phyloP scores from a whole-genome alignment of 1,284 basidiomycete genomes.

The Cerrena zonata region DNA sequence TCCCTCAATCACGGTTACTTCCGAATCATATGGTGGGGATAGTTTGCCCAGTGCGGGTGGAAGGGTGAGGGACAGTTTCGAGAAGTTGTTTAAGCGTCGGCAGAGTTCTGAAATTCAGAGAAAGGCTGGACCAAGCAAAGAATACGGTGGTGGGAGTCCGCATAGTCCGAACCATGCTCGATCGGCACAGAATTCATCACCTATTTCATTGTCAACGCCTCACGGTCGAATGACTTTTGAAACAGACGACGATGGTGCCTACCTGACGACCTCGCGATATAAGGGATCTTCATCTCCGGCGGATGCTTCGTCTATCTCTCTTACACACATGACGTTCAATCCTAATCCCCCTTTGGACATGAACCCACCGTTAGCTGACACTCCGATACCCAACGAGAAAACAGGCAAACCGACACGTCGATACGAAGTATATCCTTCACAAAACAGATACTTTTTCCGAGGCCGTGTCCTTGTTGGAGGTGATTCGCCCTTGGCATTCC shows the following conservation, averaged over 20 bases:
- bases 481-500: conserved; percentile 75
- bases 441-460: conserved; percentile 68
- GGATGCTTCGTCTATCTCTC: conserved; percentile 20
- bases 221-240: conserved; percentile 22
- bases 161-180: conserved; percentile 18
- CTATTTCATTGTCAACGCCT: conserved; percentile 13
- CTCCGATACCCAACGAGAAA: conserved; percentile 39
- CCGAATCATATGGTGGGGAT: conserved; percentile 26
- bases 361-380: conserved; percentile 33
- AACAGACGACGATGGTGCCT: conserved; percentile 12
- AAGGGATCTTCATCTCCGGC: conserved; percentile 21
- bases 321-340: conserved; percentile 36
- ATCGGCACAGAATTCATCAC: conserved; percentile 18
- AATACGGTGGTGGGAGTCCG: conserved; percentile 3
- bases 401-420: conserved; percentile 44
- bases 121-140: conserved; percentile 17
- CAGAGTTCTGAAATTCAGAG: conserved; percentile 44
- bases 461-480: conserved; percentile 79
- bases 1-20: conserved; percentile 24
- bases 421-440: conserved; percentile 60
- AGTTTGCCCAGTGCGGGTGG: conserved; percentile 29
- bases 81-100: conserved; percentile 48
- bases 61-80: conserved; percentile 48
- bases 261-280: conserved; percentile 19
- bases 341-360: conserved; percentile 27